Percentiles rank a stretch among this genome's conserved stretches.
phyloP scores from a whole-genome alignment of 345 rosid genomes.

The Reutealis trisperma region DNA sequence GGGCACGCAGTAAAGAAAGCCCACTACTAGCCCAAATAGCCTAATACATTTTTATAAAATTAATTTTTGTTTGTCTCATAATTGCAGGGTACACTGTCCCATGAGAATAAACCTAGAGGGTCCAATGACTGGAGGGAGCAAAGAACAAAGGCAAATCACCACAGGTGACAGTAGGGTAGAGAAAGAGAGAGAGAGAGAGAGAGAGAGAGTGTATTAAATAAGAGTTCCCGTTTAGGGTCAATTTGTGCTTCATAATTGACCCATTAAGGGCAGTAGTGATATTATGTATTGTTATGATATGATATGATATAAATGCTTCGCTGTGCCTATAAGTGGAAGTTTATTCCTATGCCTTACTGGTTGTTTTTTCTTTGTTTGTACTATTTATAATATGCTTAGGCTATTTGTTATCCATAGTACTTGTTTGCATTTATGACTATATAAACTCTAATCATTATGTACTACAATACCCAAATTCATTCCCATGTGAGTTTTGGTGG shows the following conservation, averaged over 20 bases:
- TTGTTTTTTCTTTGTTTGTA: background rate
- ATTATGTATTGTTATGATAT: background rate
- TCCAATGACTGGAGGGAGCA: background rate
- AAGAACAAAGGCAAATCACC: background rate
- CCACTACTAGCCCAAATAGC: background rate
- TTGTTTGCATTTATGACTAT: background rate
- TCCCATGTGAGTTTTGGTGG: background rate
- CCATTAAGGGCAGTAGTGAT: constrained; percentile 1
- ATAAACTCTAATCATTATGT: constrained; percentile 9
- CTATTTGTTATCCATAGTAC: constrained; percentile 8
- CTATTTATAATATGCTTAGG: background rate
- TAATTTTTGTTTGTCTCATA: background rate
- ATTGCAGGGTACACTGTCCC: constrained; percentile 46
- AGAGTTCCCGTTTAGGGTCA: constrained; percentile 11
- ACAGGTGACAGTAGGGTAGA: background rate
- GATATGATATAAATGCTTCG: background rate
- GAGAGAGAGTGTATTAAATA: background rate
- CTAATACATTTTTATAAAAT: background rate
- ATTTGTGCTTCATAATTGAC: background rate
- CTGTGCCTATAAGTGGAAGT: background rate
- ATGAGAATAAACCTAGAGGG: constrained; percentile 12
- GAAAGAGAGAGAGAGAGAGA: background rate
- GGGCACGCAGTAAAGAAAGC: background rate
- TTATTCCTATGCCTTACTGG: constrained; percentile 5
- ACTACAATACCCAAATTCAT: background rate